Evolutionary conservation across 2,329 filamentous ascomycete genomes (phyloP).

Genomic region (Lachnellula occidentalis): DNA sequence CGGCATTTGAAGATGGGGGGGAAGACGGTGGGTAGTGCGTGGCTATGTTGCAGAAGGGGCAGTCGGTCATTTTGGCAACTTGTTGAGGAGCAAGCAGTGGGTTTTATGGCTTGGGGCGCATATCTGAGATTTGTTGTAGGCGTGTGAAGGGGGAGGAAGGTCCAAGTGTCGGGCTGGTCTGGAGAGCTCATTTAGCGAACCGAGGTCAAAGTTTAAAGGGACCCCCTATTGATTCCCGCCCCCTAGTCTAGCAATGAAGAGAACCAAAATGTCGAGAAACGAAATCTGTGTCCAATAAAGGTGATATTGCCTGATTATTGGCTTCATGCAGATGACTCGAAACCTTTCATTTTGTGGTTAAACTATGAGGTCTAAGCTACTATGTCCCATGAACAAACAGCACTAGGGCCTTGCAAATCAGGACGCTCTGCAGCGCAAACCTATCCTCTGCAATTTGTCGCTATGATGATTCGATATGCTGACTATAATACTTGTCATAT

Average conservation of each 20-base stretch:
- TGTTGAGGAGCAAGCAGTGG: conserved; percentile 1
- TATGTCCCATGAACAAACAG: no score
- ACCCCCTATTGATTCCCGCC: not conserved
- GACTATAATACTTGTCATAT: no score
- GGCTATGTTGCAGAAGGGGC: conserved; percentile 60
- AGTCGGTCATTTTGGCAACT: conserved; percentile 27
- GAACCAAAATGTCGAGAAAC: no score
- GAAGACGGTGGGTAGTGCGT: conserved; percentile 38
- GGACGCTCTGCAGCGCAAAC: no score
- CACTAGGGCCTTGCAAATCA: no score
- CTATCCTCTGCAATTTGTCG: no score
- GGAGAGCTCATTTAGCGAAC: not conserved
- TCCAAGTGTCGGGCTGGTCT: not conserved
- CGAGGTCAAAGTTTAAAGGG: conserved; percentile 5
- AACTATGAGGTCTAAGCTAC: no score
- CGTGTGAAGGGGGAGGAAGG: not conserved
- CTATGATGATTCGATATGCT: no score
- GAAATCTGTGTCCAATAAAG: no score
- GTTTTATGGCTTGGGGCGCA: conserved; percentile 14
- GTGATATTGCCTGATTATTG: no score
- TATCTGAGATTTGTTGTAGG: not conserved
- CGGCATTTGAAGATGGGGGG: conserved; percentile 36
- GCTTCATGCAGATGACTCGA: no score
- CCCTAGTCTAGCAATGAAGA: not conserved
- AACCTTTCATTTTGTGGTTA: no score